Conservation (phyloP, 1,139 yeast genomes). For the Meyerozyma elateridarum region DNA sequence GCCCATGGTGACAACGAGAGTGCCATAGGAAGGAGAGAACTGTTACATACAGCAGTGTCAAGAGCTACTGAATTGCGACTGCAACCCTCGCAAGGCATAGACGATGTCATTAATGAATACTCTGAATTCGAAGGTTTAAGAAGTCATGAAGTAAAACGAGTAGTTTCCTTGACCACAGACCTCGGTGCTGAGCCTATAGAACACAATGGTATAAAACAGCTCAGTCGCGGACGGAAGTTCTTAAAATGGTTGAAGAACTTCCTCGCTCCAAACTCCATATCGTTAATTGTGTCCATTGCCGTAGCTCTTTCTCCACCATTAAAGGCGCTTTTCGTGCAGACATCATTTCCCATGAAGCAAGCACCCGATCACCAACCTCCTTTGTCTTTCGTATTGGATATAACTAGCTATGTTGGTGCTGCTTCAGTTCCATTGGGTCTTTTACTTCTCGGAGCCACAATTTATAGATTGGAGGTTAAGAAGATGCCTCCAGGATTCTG, state of each 20-base stretch:
- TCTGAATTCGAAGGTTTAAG: constrained; percentile 43
- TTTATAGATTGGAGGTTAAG: constrained; percentile 63
- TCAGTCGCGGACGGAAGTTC: background rate
- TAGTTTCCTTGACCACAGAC: constrained; percentile 5
- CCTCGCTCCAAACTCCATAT: constrained; percentile 62
- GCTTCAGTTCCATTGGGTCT: constrained; percentile 90
- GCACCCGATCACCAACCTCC: constrained; percentile 52
- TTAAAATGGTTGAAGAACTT: constrained; percentile 41
- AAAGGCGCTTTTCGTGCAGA: constrained; percentile 65
- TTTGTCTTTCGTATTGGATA: constrained; percentile 77
- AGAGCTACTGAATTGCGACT: constrained; percentile 36
- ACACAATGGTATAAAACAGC: background rate
- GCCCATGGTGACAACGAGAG: too few species aligned
- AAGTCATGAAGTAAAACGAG: constrained; percentile 9
- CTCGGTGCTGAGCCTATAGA: constrained; percentile 6
- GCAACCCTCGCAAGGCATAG: constrained; percentile 47
- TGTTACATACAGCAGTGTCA: constrained; percentile 17
- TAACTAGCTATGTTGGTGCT: constrained; percentile 70
- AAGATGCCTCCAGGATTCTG: constrained; percentile 67
- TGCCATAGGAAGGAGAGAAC: constrained; percentile 1
- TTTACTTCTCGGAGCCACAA: constrained; percentile 76
- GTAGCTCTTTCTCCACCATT: constrained; percentile 85
- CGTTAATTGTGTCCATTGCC: constrained; percentile 57
- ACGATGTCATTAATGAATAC: constrained; percentile 58
- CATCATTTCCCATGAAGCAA: constrained; percentile 13